Percentiles rank a stretch among this genome's conserved stretches.
Conservation (phyloP, 148 eudicot species). For the Chenopodium suecicum region DNA sequence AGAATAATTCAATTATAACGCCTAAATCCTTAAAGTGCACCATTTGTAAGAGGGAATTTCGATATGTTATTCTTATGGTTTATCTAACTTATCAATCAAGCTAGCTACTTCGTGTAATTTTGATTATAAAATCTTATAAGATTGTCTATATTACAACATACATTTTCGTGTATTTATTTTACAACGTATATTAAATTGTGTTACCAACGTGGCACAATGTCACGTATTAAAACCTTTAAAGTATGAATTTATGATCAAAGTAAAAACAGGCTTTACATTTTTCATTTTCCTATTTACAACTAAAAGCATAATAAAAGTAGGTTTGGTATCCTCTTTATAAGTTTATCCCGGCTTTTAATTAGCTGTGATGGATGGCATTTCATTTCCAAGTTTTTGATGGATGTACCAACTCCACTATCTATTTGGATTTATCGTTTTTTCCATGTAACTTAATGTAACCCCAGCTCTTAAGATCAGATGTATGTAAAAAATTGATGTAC, state of each 20-base stretch:
- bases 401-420: conserved; percentile 31
- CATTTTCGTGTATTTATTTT: no score
- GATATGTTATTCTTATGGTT: no score
- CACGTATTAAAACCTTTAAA: background rate
- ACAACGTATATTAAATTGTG: no score
- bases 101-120: no score
- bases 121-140: no score
- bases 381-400: background rate
- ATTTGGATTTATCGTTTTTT: conserved; percentile 25
- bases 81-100: no score
- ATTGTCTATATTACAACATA: no score
- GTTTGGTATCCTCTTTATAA: background rate
- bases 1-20: no score
- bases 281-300: background rate
- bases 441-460: conserved; percentile 13
- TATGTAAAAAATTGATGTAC: background rate
- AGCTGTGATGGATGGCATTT: conserved; percentile 12
- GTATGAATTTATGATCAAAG: no score
- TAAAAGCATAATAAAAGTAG: conserved; percentile 3
- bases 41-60: no score
- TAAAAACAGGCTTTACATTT: background rate
- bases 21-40: no score
- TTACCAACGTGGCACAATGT: no score
- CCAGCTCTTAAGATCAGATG: background rate
- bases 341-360: background rate